Evolutionary conservation across 371 early-diverging fungal genomes (phyloP), one percentile per base, ranked within the genome.

Genomic region (Apophysomyces sp.): DNA sequence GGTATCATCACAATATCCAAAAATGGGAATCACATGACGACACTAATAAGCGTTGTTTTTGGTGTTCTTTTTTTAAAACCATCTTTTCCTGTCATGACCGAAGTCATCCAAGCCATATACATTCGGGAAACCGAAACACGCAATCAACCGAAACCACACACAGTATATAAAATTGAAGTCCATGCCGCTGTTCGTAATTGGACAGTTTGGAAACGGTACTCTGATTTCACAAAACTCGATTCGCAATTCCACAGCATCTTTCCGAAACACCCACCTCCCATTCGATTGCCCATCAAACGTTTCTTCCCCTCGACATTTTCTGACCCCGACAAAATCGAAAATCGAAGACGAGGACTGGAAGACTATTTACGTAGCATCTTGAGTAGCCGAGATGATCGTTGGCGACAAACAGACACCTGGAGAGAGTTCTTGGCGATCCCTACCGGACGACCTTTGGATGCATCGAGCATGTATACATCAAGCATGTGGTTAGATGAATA

Each of bases 401-500:
- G 94, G 93, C 78, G 95, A 63, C 65, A 81, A 44, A 88, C 92
- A 13, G 76, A 81, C 49, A 79, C 84, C 29, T 94, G 94, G 90
- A 77, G 73, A 58, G 86, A 84, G 24, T 97, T 97, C 71, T 60
- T 95, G 58, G 86, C 84, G 6, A 71, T 92, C n/a, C 90, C 92
- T 0, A 77, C 74, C 2, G 87, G 77, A 24, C 76, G 74, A 39
- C 72, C 73, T 7, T 67, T 78, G 65, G 78, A 69, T 32, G 53
- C 65, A 40, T 15, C 74, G 49, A 37, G 73, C 57, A 57, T 69
- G 61, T 86, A 80, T 55, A 89, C 89, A 2, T 84, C 92, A 4
- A 91, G 90, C 51, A 83, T 83, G n/a, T 96, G 97, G 97, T 74
- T 95, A 24, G 89, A 90, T 52, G 94, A 93, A 62, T 88, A 84